Conservation (phyloP, 805 yeast species). For the Lipomyces sp. region DNA sequence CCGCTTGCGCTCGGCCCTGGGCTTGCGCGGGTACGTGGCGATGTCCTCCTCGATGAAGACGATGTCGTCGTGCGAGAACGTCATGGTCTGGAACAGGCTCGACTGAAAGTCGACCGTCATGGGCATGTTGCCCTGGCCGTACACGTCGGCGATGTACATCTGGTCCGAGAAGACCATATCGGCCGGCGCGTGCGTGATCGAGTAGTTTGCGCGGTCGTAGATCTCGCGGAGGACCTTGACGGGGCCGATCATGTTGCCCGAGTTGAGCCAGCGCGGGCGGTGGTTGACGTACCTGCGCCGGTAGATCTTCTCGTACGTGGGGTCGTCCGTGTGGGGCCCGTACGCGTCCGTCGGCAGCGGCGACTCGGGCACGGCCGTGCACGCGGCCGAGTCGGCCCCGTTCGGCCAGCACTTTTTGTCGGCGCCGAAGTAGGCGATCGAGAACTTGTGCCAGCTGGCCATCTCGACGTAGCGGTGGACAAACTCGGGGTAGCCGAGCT, state of each 20-base stretch:
- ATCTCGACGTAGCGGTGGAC: slow-evolving; percentile 13
- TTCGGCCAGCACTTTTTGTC: slow-evolving; percentile 31
- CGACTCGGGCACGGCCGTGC: slow-evolving; percentile 23
- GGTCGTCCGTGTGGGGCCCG: slow-evolving; percentile 26
- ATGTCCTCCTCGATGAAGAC: slow-evolving; percentile 22
- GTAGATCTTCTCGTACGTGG: slow-evolving; percentile 1
- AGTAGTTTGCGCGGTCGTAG: slow-evolving; percentile 21
- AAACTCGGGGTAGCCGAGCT: slow-evolving; percentile 19
- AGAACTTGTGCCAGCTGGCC: neutral
- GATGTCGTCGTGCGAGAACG: slow-evolving; percentile 25
- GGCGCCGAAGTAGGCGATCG: slow-evolving; percentile 23
- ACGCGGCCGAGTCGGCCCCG: slow-evolving; percentile 21
- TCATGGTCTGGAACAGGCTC: slow-evolving; percentile 28
- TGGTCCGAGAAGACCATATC: slow-evolving; percentile 26
- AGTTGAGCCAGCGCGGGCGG: slow-evolving; percentile 29
- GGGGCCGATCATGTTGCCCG: slow-evolving; percentile 27
- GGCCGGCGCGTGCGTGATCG: slow-evolving; percentile 21
- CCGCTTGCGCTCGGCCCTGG: slow-evolving; percentile 13
- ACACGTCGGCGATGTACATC: slow-evolving; percentile 28
- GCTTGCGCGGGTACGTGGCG: slow-evolving; percentile 19
- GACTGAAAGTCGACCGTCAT: slow-evolving; percentile 25
- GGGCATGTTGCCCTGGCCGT: slow-evolving; percentile 20
- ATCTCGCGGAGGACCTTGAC: slow-evolving; percentile 17
- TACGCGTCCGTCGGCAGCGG: slow-evolving; percentile 22
- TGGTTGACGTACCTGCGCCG: slow-evolving; percentile 11